phyloP scores from a whole-genome alignment of 2,329 filamentous ascomycete species.

The Neopestalotiopsis clavispora region DNA sequence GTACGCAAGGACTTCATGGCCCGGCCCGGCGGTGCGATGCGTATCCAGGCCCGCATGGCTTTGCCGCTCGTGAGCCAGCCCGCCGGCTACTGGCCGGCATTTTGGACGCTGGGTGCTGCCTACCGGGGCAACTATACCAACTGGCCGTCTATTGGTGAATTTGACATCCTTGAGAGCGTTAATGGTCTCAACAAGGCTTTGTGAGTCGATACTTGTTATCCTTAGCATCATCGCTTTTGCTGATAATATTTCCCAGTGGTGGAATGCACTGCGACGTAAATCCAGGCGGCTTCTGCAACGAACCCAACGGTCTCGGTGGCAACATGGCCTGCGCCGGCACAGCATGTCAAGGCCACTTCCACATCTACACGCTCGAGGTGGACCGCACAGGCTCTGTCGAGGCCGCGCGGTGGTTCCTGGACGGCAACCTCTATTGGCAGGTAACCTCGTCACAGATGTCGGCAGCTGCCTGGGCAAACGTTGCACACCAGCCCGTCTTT shows the following conservation, averaged over 20 bases:
- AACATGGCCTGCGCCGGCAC: constrained; percentile 17
- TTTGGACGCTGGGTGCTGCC: constrained; percentile 47
- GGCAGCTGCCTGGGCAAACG: constrained; percentile 28
- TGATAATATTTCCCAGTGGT: constrained; percentile 10
- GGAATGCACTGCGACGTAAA: constrained; percentile 33
- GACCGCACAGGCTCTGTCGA: constrained; percentile 26
- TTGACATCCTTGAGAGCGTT: constrained; percentile 37
- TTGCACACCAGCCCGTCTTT: constrained; percentile 31
- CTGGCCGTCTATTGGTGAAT: constrained; percentile 33
- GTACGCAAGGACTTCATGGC: constrained; percentile 40
- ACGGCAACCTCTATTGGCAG: constrained; percentile 25
- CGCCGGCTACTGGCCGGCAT: constrained; percentile 47
- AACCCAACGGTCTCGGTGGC: constrained; percentile 29
- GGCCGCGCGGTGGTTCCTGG: constrained; percentile 31
- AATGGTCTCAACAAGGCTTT: constrained; percentile 29
- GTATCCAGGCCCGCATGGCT: constrained; percentile 19
- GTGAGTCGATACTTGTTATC: not conserved
- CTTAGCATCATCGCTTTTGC: not conserved
- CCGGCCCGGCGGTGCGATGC: constrained; percentile 33
- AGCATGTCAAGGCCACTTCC: constrained; percentile 29
- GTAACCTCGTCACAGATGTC: constrained; percentile 27
- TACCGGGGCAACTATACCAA: constrained; percentile 42
- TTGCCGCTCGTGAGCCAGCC: constrained; percentile 18
- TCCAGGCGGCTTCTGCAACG: constrained; percentile 36
- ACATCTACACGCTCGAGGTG: constrained; percentile 35